A percentile compares a stretch with the other conserved stretches of the same genome.
Evolutionary conservation across 1,139 yeast genomes (phyloP).

Genomic region (Zygoascus hellenicus): DNA sequence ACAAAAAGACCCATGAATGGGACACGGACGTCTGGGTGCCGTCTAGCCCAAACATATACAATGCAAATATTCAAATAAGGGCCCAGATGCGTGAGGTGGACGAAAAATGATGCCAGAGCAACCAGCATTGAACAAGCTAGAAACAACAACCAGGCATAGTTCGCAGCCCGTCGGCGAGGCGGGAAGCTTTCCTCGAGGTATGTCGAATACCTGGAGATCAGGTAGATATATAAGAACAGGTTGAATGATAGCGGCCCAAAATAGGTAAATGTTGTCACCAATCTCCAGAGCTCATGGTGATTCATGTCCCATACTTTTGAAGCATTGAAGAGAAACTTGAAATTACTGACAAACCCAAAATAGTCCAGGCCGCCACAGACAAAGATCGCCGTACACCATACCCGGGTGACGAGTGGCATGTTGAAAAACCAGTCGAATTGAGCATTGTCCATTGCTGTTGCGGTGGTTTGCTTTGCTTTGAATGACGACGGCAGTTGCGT

Average conservation of each 20-base stretch:
- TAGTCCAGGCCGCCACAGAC: conserved; percentile 32
- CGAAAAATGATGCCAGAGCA: conserved; percentile 29
- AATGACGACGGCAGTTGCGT: too few species aligned
- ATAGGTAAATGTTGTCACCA: conserved; percentile 40
- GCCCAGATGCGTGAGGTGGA: conserved; percentile 35
- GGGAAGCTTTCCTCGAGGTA: conserved; percentile 38
- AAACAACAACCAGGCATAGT: conserved; percentile 38
- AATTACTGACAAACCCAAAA: conserved; percentile 28
- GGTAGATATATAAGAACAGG: conserved; percentile 34
- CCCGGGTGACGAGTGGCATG: conserved; percentile 30
- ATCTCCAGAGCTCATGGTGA: conserved; percentile 38
- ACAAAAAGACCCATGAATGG: conserved; percentile 38
- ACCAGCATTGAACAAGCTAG: conserved; percentile 28
- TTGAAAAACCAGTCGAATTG: conserved; percentile 32
- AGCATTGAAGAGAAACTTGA: conserved; percentile 18
- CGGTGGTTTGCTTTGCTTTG: not conserved
- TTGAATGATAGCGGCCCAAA: conserved; percentile 39
- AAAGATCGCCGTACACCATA: conserved; percentile 30
- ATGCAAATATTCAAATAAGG: conserved; percentile 36
- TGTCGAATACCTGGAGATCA: conserved; percentile 38
- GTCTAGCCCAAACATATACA: conserved; percentile 43
- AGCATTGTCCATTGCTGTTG: conserved; percentile 23
- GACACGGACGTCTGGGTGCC: conserved; percentile 38
- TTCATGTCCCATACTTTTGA: conserved; percentile 5
- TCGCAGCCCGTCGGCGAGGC: conserved; percentile 32